Conservation (phyloP, 371 early-diverging fungal genomes). For the Mortierella sp. region DNA sequence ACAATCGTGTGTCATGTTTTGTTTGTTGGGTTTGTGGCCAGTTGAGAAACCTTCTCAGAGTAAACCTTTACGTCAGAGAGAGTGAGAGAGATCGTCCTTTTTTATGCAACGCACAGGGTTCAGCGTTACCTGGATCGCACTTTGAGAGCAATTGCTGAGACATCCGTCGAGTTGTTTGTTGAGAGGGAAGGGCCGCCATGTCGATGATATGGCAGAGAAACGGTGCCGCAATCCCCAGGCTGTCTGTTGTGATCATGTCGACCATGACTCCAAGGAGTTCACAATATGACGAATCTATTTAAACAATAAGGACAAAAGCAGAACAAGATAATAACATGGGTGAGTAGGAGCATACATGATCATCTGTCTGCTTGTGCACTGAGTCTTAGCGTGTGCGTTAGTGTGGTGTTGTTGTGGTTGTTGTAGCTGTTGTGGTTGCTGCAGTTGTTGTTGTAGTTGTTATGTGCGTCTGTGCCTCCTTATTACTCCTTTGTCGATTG, state of each 20-base stretch:
- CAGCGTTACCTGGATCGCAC: constrained; percentile 41
- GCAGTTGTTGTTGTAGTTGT: background rate
- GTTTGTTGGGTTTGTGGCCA: background rate
- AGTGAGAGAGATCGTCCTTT: background rate
- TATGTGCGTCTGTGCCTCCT: background rate
- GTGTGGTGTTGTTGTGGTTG: background rate
- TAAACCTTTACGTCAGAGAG: background rate
- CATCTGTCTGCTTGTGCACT: background rate
- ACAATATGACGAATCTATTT: constrained; percentile 51
- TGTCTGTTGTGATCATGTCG: constrained; percentile 59
- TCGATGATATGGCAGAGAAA: constrained; percentile 71
- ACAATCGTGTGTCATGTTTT: background rate
- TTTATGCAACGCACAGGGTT: background rate
- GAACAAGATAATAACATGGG: background rate
- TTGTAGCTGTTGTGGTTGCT: background rate
- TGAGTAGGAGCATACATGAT: background rate
- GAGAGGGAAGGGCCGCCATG: constrained; percentile 65
- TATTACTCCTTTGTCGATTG: background rate
- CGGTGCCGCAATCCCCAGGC: constrained; percentile 66
- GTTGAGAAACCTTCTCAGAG: background rate
- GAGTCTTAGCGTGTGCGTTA: background rate
- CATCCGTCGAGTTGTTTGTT: constrained; percentile 57
- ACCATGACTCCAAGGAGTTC: constrained; percentile 55
- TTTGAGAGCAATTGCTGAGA: constrained; percentile 51
- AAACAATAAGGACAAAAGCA: background rate